Evolutionary conservation across 1,284 basidiomycete species (phyloP).

Genomic region (Mrakiaceae sp.): DNA sequence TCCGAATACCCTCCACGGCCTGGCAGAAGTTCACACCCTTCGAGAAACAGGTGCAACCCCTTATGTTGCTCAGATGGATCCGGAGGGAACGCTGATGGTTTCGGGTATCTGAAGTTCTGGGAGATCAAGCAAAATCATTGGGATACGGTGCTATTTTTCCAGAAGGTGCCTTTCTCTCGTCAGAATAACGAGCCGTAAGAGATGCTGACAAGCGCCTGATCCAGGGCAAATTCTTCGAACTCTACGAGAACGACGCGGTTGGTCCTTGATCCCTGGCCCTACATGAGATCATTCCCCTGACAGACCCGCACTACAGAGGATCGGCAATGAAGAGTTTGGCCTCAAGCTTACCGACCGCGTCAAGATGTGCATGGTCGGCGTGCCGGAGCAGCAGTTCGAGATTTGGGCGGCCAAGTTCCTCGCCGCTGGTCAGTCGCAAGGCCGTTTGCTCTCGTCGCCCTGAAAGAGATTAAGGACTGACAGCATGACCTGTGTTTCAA

Average conservation of each 20-base stretch:
- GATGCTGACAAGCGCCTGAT: too few relatives aligned
- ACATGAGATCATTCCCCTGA: not conserved
- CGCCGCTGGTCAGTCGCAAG: conserved; percentile 39
- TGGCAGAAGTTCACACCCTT: conserved; percentile 90
- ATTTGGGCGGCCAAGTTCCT: conserved; percentile 54
- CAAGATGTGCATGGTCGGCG: conserved; percentile 99
- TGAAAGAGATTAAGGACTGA: too few relatives aligned
- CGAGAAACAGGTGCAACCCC: conserved; percentile 64
- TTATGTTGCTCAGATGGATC: not conserved
- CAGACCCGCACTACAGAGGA: conserved; percentile 30
- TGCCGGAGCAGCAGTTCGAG: conserved; percentile 89
- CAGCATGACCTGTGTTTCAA: too few relatives aligned
- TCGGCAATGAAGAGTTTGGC: conserved; percentile 85
- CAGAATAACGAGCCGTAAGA: not conserved
- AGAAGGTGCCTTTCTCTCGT: conserved; percentile 38
- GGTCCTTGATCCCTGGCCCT: not conserved
- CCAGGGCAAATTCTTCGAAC: conserved; percentile 40
- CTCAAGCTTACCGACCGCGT: conserved; percentile 59
- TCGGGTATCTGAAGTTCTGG: conserved; percentile 58
- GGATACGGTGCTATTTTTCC: conserved; percentile 93
- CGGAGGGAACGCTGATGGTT: too few relatives aligned
- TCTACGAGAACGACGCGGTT: conserved; percentile 89
- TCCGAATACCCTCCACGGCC: conserved; percentile 64
- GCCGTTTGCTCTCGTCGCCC: too few relatives aligned
- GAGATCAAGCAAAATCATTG: conserved; percentile 93